Conservation (phyloP, 805 yeast species). For the Yarrowia sp. region DNA sequence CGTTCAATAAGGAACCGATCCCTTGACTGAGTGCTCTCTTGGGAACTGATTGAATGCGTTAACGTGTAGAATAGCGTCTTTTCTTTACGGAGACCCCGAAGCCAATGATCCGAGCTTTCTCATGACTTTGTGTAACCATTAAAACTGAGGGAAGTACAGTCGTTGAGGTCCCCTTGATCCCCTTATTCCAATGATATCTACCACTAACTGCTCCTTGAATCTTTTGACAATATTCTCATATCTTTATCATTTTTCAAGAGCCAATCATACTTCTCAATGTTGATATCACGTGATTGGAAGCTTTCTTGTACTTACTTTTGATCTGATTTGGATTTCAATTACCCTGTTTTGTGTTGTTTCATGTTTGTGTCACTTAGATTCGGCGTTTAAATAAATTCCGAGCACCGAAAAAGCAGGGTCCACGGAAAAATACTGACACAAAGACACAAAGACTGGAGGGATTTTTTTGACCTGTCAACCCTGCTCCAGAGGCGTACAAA, state of each 20-base stretch:
- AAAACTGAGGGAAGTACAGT: too few relatives aligned
- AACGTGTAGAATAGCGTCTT: too few relatives aligned
- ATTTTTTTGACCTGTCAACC: background rate
- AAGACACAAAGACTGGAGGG: background rate
- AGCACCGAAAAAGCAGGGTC: conserved; percentile 5
- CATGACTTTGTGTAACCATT: too few relatives aligned
- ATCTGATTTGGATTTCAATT: background rate
- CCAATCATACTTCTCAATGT: background rate
- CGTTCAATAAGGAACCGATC: too few relatives aligned
- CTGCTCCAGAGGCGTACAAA: background rate
- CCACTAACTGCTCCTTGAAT: too few relatives aligned
- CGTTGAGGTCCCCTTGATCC: background rate
- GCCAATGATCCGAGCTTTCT: too few relatives aligned
- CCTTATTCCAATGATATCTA: background rate
- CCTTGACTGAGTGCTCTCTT: too few relatives aligned
- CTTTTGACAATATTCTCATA: too few relatives aligned
- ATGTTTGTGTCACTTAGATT: background rate
- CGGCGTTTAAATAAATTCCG: background rate
- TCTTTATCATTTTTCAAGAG: background rate
- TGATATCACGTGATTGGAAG: background rate
- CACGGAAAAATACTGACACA: background rate
- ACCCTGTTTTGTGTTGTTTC: background rate
- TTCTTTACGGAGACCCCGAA: too few relatives aligned
- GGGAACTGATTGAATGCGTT: too few relatives aligned
- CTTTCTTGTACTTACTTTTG: background rate